Percentiles rank a stretch among this genome's conserved stretches.
Evolutionary conservation across 148 eudicot genomes (phyloP).

Genomic region (Rhododendron griersonianum): DNA sequence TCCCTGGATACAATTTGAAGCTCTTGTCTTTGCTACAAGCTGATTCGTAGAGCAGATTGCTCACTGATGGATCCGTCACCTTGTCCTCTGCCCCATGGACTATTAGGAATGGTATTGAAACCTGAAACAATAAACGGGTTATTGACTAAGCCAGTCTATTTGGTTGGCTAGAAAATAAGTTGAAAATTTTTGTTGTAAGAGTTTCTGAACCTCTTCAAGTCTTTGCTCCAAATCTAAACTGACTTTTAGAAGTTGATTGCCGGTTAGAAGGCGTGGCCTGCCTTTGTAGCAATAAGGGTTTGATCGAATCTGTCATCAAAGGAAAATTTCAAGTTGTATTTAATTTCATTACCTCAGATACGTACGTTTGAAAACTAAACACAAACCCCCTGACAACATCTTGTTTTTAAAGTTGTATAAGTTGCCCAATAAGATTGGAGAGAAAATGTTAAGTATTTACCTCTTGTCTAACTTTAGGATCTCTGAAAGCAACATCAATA

Average conservation of each 20-base stretch:
- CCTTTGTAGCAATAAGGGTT: conserved; percentile 87
- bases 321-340: not conserved
- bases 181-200: not conserved
- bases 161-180: not conserved
- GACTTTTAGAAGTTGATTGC: conserved; percentile 38
- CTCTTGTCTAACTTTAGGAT: conserved; percentile 54
- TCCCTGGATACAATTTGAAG: conserved; percentile 61
- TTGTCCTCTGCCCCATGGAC: conserved; percentile 67
- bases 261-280: conserved; percentile 67
- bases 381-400: not conserved
- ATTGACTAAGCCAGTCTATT: not conserved
- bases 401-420: not conserved
- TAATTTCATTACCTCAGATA: not conserved
- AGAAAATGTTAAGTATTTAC: conserved; percentile 17
- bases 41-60: conserved; percentile 52
- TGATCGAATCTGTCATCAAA: conserved; percentile 39
- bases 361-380: not conserved
- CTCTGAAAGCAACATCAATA: conserved; percentile 68
- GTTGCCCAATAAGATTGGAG: not conserved
- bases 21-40: conserved; percentile 64
- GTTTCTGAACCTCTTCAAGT: conserved; percentile 52
- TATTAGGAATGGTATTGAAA: conserved; percentile 49
- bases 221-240: conserved; percentile 58
- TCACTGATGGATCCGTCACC: conserved; percentile 56
- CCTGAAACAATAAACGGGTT: conserved; percentile 20